A percentile compares a stretch with the other conserved stretches of the same genome.
Evolutionary conservation across 441 rosid species (phyloP).

Genomic region (Breynia disticha): DNA sequence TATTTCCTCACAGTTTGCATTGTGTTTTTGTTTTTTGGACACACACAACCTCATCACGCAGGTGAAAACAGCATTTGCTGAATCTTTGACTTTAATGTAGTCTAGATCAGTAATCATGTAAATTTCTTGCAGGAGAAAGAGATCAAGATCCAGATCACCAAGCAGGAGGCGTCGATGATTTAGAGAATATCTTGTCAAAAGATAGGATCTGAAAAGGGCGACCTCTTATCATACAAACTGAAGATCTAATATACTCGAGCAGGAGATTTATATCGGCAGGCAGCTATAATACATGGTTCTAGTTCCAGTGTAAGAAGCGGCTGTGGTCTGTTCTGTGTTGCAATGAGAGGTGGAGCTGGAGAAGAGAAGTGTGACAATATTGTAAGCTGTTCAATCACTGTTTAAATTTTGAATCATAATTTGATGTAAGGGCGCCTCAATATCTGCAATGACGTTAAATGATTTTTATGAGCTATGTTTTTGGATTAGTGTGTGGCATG

Average conservation of each 20-base stretch:
- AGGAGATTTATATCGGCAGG: slow-evolving; percentile 70
- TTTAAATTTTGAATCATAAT: too few species aligned
- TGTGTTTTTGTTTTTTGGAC: slow-evolving; percentile 38
- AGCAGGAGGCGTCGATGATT: slow-evolving; percentile 41
- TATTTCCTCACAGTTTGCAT: slow-evolving; percentile 21
- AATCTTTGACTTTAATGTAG: slow-evolving; percentile 6
- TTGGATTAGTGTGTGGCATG: too few species aligned
- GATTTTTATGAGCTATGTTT: too few species aligned
- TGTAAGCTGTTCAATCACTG: too few species aligned
- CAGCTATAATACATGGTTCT: slow-evolving; percentile 36
- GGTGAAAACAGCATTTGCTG: slow-evolving; percentile 44
- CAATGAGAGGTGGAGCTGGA: too few species aligned
- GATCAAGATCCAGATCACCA: slow-evolving; percentile 79
- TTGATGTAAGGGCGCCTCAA: too few species aligned
- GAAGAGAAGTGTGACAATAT: too few species aligned
- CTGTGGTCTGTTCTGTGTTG: too few species aligned
- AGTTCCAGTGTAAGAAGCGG: neutral
- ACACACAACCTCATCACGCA: slow-evolving; percentile 26
- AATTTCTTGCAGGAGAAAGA: slow-evolving; percentile 45
- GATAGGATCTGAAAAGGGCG: neutral
- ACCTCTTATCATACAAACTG: too few species aligned
- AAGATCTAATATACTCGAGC: slow-evolving; percentile 7
- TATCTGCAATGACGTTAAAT: too few species aligned
- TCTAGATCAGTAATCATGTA: slow-evolving; percentile 7
- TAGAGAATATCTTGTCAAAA: slow-evolving; percentile 8